phyloP scores from a whole-genome alignment of 2,329 filamentous ascomycete genomes.

The Colletotrichum salicis region DNA sequence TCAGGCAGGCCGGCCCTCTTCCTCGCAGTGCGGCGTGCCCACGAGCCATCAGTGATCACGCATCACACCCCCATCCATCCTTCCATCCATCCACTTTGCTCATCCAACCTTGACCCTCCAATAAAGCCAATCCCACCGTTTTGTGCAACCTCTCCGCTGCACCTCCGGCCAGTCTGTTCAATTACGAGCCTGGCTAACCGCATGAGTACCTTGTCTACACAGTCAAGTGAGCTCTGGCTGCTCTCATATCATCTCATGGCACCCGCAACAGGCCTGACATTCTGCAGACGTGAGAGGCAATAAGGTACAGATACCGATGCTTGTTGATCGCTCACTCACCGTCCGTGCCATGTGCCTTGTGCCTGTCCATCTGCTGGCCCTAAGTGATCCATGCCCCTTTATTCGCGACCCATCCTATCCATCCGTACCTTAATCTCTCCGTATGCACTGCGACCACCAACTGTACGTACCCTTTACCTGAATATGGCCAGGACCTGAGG shows the following conservation, averaged over 20 bases:
- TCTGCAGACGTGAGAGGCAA: background rate
- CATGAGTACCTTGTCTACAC: background rate
- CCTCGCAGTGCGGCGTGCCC: too few species aligned
- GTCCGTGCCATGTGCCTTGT: conserved; percentile 19
- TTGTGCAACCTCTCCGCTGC: conserved; percentile 23
- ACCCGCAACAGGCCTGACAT: background rate
- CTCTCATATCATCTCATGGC: background rate
- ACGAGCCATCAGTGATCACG: background rate
- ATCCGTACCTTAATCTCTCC: conserved; percentile 7
- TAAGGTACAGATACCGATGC: background rate
- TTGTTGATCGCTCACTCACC: background rate
- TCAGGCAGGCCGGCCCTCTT: background rate
- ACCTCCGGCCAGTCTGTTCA: background rate
- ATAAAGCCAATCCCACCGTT: conserved; percentile 33
- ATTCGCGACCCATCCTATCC: conserved; percentile 6
- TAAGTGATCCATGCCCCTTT: conserved; percentile 4
- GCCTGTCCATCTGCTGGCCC: conserved; percentile 9
- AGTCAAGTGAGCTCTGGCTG: background rate
- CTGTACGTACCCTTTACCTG: background rate
- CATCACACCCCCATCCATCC: background rate
- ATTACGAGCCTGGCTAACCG: background rate
- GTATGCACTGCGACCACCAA: background rate
- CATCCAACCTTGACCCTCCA: conserved; percentile 20
- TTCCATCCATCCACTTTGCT: background rate
- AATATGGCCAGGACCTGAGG: background rate